These are phyloP conservation scores for Lodderomyces orthopsilosis DNA, from an alignment of 1,139 yeast species.

Conservation along the genomic window DNA sequence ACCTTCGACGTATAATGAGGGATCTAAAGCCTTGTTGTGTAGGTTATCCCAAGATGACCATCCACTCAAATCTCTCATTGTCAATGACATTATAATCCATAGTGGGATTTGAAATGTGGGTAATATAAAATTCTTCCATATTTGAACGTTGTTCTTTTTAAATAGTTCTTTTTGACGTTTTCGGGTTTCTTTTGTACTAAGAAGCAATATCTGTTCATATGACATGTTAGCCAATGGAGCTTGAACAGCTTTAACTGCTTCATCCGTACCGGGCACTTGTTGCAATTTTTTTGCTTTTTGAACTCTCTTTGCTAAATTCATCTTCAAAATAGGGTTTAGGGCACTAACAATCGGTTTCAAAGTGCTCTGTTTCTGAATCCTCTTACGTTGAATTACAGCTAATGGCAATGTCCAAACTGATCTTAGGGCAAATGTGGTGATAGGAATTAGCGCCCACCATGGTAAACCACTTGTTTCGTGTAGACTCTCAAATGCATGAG, in stretches of 20 bases:
- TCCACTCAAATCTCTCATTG: slow-evolving; percentile 74
- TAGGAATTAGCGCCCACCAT: slow-evolving; percentile 82
- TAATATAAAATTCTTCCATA: slow-evolving; percentile 73
- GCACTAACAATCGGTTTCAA: slow-evolving; percentile 70
- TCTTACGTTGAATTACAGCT: slow-evolving; percentile 65
- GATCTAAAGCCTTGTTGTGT: slow-evolving; percentile 52
- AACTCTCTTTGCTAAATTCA: slow-evolving; percentile 64
- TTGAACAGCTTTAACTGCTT: slow-evolving; percentile 7
- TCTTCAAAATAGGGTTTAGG: slow-evolving; percentile 69
- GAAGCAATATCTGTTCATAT: slow-evolving; percentile 71
- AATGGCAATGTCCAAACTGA: slow-evolving; percentile 71
- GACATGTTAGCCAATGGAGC: slow-evolving; percentile 45
- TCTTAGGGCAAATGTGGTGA: slow-evolving; percentile 65
- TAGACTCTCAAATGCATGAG: slow-evolving; percentile 43
- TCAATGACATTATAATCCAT: slow-evolving; percentile 79
- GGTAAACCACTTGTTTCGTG: slow-evolving; percentile 64
- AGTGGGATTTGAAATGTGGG: slow-evolving; percentile 85
- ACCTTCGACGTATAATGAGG: slow-evolving; percentile 53
- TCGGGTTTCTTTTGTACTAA: slow-evolving; percentile 75
- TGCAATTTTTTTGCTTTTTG: slow-evolving; percentile 30
- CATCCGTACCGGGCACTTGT: neutral
- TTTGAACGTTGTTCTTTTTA: slow-evolving; percentile 62
- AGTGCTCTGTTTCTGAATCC: slow-evolving; percentile 68
- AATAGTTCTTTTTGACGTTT: slow-evolving; percentile 70
- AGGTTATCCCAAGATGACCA: slow-evolving; percentile 56